Base-by-base conservation (phyloP, 495 filamentous ascomycete species). In the Massariosphaeria phaeospora region DNA sequence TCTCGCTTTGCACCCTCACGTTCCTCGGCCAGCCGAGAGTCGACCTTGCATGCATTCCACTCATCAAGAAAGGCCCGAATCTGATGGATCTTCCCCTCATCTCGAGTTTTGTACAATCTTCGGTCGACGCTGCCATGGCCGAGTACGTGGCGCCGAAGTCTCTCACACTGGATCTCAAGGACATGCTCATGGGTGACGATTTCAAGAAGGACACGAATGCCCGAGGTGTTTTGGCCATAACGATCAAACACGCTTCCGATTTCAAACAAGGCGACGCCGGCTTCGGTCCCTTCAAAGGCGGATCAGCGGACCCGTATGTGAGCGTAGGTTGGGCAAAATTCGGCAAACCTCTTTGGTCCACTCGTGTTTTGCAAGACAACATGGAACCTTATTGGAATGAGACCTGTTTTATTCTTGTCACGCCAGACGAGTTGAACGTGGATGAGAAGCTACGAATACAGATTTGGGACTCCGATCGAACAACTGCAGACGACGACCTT, bases 21-120 rank as follows among this genome's bases (percentile, higher is more conserved):
- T 81, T 88, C 57, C 77, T 88, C n/a, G 84, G 84, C n/a, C 84
- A 88, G 64, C 85, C 85, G 0, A 78, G 79, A 59, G 84, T 82
- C n/a, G 78, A 83, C 48, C 65, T 89, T 2, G 79, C 80, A 0
- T 87, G 84, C 56, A 73, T 80, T 11, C 84, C 85, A 3, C 72
- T 88, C 25, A 79, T 77, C 18, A 83, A 82, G 61, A 76, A 79
- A 41, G 79, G 76, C 24, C 72, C 84, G 18, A 86, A 87, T 62
- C 70, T 88, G 23, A 86, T 87, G 75, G 77, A 88, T 61, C 67
- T 88, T 2, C 84, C 84, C 0, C 66, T 87, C 2, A 82, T 88
- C 53, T 84, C 80, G 2, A 81, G 79, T 9, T 88, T 88, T 49
- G 83, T 88, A 6, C 84, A 88, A 66, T 81, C 78, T 10, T 77